Base-by-base conservation (phyloP, 495 filamentous ascomycete species). In the Parathielavia appendiculata region DNA sequence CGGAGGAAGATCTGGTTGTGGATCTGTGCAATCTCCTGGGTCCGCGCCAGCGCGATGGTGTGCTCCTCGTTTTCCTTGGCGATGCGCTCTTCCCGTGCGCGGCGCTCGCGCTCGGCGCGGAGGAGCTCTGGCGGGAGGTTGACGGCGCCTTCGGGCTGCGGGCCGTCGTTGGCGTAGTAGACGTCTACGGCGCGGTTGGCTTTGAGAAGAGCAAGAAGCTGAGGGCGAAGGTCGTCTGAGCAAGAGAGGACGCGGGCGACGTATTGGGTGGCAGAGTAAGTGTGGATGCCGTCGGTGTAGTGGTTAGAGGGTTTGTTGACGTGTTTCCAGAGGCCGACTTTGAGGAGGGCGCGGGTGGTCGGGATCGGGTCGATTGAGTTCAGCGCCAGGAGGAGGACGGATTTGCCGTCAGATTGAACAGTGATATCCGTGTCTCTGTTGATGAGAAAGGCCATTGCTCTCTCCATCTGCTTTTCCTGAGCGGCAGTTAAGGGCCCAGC, bases 241-340 rank as follows among this genome's bases (percentile, higher is more conserved):
- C 67, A 52, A 4, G 69, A 60, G 2, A 78, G 41, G 14, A 78
- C 52, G 11, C 66, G 70, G 44, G 69, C 43, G 1, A 73, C 69
- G 57, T 77, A 80, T 64, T 75, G 76, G 2, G 74, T 75, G 0
- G 77, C 66, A 2, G 76, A 79, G 59, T 76, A 80, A 1, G 71
- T 76, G 62, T 66, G 69, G 30, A 57, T 67, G 20, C 74, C 72
- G 11, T 77, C 73, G 11, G 43, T 73, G 56, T 71, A 80, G 22
- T 75, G 64, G 59, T 80, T 74, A 52, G 69, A 72, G 9, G 71
- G 56, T 30, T 70, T 66, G 60, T 80, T 80, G 59, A 78, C 66
- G 38, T 70, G 62, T 58, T 71, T 74, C 77, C 77, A 80, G 56
- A 78, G 65, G 36, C 71, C 76, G 10, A 69, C 71, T 57, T 74